Evolutionary conservation across 2,329 filamentous ascomycete species (phyloP).

Genomic region (Cryphonectria japonica): DNA sequence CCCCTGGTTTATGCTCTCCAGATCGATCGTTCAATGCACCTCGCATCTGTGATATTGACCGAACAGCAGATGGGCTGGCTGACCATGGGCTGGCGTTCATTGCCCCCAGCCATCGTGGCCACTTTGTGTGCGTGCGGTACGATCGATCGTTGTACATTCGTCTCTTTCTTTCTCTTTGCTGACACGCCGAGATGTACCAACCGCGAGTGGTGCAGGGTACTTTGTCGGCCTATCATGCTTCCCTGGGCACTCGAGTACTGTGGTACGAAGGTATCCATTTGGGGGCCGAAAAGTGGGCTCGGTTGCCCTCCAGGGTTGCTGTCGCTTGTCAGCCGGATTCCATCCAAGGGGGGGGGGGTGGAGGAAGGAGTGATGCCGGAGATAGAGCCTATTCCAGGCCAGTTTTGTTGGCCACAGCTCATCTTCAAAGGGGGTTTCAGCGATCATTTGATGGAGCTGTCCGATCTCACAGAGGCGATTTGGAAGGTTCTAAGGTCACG

Average conservation of each 20-base stretch:
- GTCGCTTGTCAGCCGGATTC: constrained; percentile 3
- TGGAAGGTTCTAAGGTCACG: background rate
- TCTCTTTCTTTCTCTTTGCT: background rate
- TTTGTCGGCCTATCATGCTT: background rate
- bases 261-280: background rate
- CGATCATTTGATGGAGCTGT: background rate
- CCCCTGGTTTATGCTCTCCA: background rate
- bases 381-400: constrained; percentile 2
- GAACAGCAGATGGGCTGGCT: background rate
- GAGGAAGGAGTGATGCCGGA: background rate
- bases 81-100: background rate
- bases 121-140: background rate
- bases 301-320: background rate
- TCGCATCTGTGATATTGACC: background rate
- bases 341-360: background rate
- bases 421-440: background rate
- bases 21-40: background rate
- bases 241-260: background rate
- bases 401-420: background rate
- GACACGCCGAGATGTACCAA: background rate
- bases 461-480: background rate
- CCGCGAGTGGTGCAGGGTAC: background rate
- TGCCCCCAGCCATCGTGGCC: background rate
- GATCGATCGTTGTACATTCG: background rate
- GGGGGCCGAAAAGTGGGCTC: constrained; percentile 10